phyloP scores from a whole-genome alignment of 2,329 filamentous ascomycete species.

The Capronia epimyces region DNA sequence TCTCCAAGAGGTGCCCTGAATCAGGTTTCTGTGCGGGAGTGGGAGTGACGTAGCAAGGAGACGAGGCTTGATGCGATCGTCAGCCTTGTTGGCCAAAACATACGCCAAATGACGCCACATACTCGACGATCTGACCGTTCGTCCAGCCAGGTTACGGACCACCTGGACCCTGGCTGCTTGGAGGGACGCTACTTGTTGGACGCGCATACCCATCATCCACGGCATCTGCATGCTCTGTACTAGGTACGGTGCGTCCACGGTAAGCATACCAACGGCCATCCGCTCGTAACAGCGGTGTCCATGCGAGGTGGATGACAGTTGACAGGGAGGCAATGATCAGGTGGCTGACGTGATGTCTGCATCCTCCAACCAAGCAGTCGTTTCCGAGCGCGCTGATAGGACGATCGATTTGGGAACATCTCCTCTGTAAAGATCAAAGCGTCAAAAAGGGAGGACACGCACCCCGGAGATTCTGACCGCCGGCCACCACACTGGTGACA shows the following conservation, averaged over 20 bases:
- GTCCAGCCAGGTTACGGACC: conserved; percentile 1
- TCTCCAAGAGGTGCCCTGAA: background rate
- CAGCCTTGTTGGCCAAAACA: conserved; percentile 11
- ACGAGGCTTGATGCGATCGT: conserved; percentile 18
- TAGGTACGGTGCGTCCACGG: no score
- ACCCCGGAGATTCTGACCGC: background rate
- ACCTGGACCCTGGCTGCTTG: conserved; percentile 1
- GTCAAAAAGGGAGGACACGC: background rate
- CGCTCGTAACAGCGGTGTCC: background rate
- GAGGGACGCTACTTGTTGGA: background rate
- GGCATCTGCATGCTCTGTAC: no score
- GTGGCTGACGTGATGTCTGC: background rate
- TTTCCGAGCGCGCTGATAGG: no score
- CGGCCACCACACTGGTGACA: no score
- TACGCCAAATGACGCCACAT: conserved; percentile 20
- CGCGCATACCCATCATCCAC: no score
- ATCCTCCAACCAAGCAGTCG: no score
- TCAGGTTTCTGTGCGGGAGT: conserved; percentile 10
- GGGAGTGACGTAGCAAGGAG: conserved; percentile 7
- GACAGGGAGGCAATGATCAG: background rate
- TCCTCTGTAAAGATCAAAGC: background rate
- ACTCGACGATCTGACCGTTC: conserved; percentile 1
- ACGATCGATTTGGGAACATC: background rate
- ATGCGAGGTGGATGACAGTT: background rate
- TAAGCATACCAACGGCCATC: background rate